Evolutionary conservation across 805 yeast species (phyloP).

Genomic region (Ogataea sp.): DNA sequence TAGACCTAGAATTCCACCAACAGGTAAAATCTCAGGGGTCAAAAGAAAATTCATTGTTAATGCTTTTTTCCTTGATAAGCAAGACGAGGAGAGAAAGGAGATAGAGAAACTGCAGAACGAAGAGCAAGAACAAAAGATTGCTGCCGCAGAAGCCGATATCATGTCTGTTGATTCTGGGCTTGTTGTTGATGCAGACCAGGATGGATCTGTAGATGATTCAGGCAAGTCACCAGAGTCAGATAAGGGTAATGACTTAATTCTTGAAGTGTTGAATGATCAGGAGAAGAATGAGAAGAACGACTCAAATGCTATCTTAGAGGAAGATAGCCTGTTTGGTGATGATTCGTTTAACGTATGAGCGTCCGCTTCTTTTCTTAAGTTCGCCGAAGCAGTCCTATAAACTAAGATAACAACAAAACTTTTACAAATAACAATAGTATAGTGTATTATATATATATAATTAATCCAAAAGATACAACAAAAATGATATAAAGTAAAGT

Average conservation of each 20-base stretch:
- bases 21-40: constrained; percentile 67
- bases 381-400: too few relatives aligned
- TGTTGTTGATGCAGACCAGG: neutral
- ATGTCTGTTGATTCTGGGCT: neutral
- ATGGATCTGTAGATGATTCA: neutral
- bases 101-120: neutral
- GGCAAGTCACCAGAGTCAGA: neutral
- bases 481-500: too few relatives aligned
- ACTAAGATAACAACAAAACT: too few relatives aligned
- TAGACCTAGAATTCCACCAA: constrained; percentile 81
- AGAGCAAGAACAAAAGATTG: neutral
- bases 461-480: too few relatives aligned
- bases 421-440: neutral
- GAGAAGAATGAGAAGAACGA: neutral
- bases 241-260: neutral
- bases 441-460: too few relatives aligned
- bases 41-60: constrained; percentile 55
- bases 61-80: constrained; percentile 46
- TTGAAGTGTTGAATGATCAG: neutral
- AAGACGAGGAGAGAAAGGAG: constrained; percentile 10
- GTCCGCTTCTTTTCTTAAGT: neutral
- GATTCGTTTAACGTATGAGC: neutral
- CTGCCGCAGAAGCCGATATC: neutral
- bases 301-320: neutral
- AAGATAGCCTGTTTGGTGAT: neutral